These are phyloP conservation scores for Kwoniella newhampshirensis DNA, from an alignment of 768 basidiomycete species.

Conservation along the genomic window DNA sequence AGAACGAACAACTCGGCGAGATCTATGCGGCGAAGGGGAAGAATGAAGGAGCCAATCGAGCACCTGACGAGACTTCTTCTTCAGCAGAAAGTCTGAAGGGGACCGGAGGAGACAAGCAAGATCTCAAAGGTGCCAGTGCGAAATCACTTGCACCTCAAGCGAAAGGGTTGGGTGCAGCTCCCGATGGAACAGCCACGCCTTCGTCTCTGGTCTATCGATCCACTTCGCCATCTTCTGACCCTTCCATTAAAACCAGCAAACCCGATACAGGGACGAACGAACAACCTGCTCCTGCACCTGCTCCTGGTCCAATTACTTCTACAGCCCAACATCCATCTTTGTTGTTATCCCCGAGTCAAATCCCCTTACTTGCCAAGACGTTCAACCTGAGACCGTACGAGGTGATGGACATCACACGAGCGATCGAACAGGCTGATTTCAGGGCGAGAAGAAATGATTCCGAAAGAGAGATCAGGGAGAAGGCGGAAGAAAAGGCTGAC, in stretches of 20 bases:
- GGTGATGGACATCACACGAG: conserved; percentile 51
- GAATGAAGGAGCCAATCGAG: conserved; percentile 28
- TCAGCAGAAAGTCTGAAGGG: neutral
- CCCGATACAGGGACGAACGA: conserved; percentile 8
- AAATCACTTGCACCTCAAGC: conserved; percentile 24
- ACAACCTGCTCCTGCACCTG: conserved; percentile 13
- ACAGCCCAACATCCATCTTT: conserved; percentile 28
- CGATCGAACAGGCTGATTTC: conserved; percentile 51
- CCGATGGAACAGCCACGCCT: conserved; percentile 42
- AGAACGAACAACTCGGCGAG: conserved; percentile 33
- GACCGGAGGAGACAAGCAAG: neutral
- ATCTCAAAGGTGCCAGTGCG: neutral
- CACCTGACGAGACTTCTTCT: conserved; percentile 30
- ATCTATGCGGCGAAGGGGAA: conserved; percentile 35
- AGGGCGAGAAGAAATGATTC: conserved; percentile 36
- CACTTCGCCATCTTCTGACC: conserved; percentile 6
- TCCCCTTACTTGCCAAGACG: conserved; percentile 36
- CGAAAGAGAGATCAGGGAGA: conserved; percentile 17
- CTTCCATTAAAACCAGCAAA: conserved; percentile 9
- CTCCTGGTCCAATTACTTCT: conserved; percentile 15
- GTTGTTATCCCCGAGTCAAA: conserved; percentile 32
- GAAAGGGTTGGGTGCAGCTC: conserved; percentile 25
- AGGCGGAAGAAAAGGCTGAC: conserved; percentile 2
- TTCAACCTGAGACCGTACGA: conserved; percentile 47
- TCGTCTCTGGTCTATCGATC: conserved; percentile 20